These are phyloP conservation scores for Posidonia australis DNA, from an alignment of 106 monocot genomes.

Conservation along the genomic window DNA sequence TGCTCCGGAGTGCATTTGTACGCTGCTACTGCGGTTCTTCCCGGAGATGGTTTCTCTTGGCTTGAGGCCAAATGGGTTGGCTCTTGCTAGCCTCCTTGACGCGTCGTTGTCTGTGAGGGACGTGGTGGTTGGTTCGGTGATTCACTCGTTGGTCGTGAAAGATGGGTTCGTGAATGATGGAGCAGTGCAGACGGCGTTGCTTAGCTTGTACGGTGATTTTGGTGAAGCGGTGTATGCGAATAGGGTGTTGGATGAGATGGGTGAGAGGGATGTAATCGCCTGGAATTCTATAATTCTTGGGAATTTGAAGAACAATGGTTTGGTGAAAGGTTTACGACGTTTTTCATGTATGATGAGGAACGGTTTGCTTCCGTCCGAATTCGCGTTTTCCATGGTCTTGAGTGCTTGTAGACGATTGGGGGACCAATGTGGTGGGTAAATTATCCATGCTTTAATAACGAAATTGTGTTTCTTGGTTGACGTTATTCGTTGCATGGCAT, in stretches of 20 bases:
- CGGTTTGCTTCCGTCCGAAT: slow-evolving; percentile 17
- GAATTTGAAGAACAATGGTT: slow-evolving; percentile 16
- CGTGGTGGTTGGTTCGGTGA: slow-evolving; percentile 11
- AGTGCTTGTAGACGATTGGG: slow-evolving; percentile 34
- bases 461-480: slow-evolving; percentile 24
- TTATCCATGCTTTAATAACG: slow-evolving; percentile 34
- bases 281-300: slow-evolving; percentile 61
- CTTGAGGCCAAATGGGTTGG: slow-evolving; percentile 36
- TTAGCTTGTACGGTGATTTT: slow-evolving; percentile 47
- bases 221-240: slow-evolving; percentile 19
- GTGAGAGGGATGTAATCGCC: slow-evolving; percentile 40
- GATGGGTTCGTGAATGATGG: slow-evolving; percentile 34
- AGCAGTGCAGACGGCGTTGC: slow-evolving; percentile 50
- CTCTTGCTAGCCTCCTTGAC: slow-evolving; percentile 40
- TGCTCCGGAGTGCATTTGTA: slow-evolving; percentile 20
- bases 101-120: slow-evolving; percentile 23
- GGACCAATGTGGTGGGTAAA: slow-evolving; percentile 20
- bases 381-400: slow-evolving; percentile 37
- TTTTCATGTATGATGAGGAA: slow-evolving; percentile 22
- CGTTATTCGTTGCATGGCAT: too few species aligned
- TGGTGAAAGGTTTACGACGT: slow-evolving; percentile 15
- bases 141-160: slow-evolving; percentile 32
- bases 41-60: slow-evolving; percentile 18
- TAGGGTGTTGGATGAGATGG: slow-evolving; percentile 48
- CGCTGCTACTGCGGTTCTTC: slow-evolving; percentile 24